Conservation (phyloP, 2,329 filamentous ascomycete genomes). For the Aspergillus sp. region DNA sequence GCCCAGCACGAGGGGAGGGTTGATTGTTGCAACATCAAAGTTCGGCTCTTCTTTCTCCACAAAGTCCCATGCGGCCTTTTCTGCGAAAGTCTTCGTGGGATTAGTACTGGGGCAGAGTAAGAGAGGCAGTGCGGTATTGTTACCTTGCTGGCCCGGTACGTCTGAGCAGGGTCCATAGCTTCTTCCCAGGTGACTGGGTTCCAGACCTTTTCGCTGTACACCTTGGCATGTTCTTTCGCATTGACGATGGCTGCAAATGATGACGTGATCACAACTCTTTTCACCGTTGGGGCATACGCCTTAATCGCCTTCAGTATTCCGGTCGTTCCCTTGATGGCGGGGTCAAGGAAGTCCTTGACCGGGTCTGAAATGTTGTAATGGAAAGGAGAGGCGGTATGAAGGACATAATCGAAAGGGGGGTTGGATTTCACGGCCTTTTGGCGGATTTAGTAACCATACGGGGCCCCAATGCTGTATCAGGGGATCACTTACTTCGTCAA, state of each 20-base stretch:
- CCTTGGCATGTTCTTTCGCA: slow-evolving; percentile 30
- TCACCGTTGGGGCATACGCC: slow-evolving; percentile 62
- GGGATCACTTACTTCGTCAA: slow-evolving; percentile 62
- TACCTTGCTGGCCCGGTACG: slow-evolving; percentile 55
- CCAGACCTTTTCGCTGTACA: slow-evolving; percentile 41
- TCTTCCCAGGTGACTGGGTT: slow-evolving; percentile 45
- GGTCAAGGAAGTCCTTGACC: slow-evolving; percentile 61
- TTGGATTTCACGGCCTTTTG: slow-evolving; percentile 54
- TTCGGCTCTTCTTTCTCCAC: slow-evolving; percentile 53
- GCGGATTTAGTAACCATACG: slow-evolving; percentile 2
- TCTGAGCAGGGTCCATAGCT: slow-evolving; percentile 32
- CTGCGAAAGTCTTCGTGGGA: slow-evolving; percentile 52
- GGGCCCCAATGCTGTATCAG: too few relatives aligned
- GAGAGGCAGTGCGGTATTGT: neutral
- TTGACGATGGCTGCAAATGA: slow-evolving; percentile 67
- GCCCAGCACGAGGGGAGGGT: slow-evolving; percentile 62
- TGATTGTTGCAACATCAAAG: slow-evolving; percentile 62
- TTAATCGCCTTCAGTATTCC: slow-evolving; percentile 62
- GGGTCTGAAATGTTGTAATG: slow-evolving; percentile 69
- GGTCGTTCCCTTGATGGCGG: slow-evolving; percentile 62
- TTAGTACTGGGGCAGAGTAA: slow-evolving; percentile 7
- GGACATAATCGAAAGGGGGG: slow-evolving; percentile 67
- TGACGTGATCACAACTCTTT: slow-evolving; percentile 68
- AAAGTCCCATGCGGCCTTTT: slow-evolving; percentile 66
- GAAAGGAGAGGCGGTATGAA: slow-evolving; percentile 74